Evolutionary conservation across 345 rosid genomes (phyloP), one percentile per base, ranked within the genome.

Genomic region (Brassica cretica): DNA sequence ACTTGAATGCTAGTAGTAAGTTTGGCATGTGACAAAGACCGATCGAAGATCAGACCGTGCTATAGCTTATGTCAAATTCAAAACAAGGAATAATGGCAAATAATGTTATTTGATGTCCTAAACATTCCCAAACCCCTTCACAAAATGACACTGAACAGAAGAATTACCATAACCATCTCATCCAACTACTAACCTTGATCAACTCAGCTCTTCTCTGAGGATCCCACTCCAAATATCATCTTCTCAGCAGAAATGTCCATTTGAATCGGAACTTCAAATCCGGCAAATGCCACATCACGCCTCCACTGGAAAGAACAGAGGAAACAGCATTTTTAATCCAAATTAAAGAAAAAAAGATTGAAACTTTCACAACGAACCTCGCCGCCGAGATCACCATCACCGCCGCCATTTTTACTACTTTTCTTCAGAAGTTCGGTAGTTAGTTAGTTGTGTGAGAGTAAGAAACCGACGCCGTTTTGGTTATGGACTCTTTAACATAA

Each of bases 281-380:
- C 99, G 1, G 98, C 96, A 84, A 91, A 95, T 25, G 98, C 99
- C 59, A 95, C 94, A 70, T 95, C 99, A 73, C 97, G 91, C 77
- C 94, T 89, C 98, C 99, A 95, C 97, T 93, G 87, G 70, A 70
- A 64, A 78, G 25, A 64, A 76, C 19, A 73, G 9, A 65, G 0
- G 6, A 66, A 14, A 18, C 70, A 35, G 35, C 3, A 11, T 21
- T 21, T 14, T 7, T 55, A 69, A 64, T 8, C 16, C 27, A 7
- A 67, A 37, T 8, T 37, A 8, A 8, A 8, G 44, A 8, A 37
- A 37, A 8, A 37, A 37, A 8, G 11, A 37, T 37, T 8, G 11
- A 2, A 37, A 37, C 2, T 37, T 6, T 37, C 29, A 25, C 29
- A 25, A 3, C 44, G 11, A 39, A 39, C 44, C 44, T 37, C 44